Conservation (phyloP, 441 rosid species). For the Brassica balearica region DNA sequence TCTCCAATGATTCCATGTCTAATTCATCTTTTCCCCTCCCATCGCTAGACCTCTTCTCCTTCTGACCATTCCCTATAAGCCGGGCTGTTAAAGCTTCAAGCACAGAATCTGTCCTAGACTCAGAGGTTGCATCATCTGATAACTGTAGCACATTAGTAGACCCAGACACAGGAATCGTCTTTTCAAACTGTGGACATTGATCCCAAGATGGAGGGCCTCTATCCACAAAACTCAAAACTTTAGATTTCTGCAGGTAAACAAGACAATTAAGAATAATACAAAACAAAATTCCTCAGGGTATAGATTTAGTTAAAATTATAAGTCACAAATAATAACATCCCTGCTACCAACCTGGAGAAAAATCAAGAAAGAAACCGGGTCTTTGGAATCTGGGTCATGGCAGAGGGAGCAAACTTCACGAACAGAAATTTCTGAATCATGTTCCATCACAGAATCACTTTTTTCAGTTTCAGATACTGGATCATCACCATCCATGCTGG, state of each 20-base stretch:
- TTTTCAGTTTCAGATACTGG: constrained; percentile 57
- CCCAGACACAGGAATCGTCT: constrained; percentile 31
- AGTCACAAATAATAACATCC: constrained; percentile 27
- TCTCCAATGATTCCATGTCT: constrained; percentile 67
- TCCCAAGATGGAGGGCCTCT: constrained; percentile 81
- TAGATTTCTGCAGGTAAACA: constrained; percentile 75
- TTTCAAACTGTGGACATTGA: constrained; percentile 50
- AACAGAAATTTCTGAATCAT: constrained; percentile 50
- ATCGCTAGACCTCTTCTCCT: constrained; percentile 45
- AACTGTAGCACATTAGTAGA: constrained; percentile 48
- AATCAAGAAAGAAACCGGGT: constrained; percentile 81
- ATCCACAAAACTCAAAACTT: constrained; percentile 82
- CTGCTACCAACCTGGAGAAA: constrained; percentile 81
- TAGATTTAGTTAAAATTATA: constrained; percentile 10
- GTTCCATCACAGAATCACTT: constrained; percentile 49
- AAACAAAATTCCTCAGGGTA: constrained; percentile 29
- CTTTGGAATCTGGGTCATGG: constrained; percentile 79
- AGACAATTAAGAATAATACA: not conserved
- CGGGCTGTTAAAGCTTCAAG: constrained; percentile 64
- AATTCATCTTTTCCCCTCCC: constrained; percentile 49
- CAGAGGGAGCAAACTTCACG: constrained; percentile 92
- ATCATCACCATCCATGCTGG: constrained; percentile 58
- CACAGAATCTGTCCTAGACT: constrained; percentile 53
- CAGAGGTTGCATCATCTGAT: constrained; percentile 61
- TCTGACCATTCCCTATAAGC: constrained; percentile 47